Evolutionary conservation across 208 protist genomes (phyloP).

Genomic region (Wallacemonas rigidus): DNA sequence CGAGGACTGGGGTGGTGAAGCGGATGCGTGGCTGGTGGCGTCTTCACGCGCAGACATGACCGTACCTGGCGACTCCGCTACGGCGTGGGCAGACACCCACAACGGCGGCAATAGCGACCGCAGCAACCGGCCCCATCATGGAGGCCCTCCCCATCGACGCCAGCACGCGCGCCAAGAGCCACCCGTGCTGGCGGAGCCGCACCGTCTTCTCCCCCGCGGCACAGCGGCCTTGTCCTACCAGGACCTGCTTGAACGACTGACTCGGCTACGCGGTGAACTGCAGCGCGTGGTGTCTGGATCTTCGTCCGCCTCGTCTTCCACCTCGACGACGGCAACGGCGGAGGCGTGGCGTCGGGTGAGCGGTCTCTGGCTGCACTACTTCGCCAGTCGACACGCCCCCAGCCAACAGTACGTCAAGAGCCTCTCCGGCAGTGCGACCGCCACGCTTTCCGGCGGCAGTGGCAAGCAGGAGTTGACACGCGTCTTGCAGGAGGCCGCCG

Average conservation of each 20-base stretch:
- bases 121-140: background rate
- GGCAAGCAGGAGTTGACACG: slow-evolving; percentile 17
- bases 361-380: slow-evolving; percentile 34
- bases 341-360: slow-evolving; percentile 8
- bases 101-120: background rate
- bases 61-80: slow-evolving; percentile 4
- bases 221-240: slow-evolving; percentile 75
- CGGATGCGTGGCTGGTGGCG: slow-evolving; percentile 61
- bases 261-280: slow-evolving; percentile 22
- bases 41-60: slow-evolving; percentile 9
- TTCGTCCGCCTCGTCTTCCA: background rate
- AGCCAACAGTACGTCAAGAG: slow-evolving; percentile 14
- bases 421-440: slow-evolving; percentile 12
- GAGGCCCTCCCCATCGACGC: slow-evolving; percentile 8
- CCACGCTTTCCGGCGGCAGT: slow-evolving; percentile 5
- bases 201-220: slow-evolving; percentile 54
- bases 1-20: slow-evolving; percentile 25
- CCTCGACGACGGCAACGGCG: background rate
- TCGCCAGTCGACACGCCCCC: slow-evolving; percentile 19
- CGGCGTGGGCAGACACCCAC: background rate
- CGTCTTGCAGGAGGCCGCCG: slow-evolving; percentile 26
- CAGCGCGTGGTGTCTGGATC: slow-evolving; percentile 2
- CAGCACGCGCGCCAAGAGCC: slow-evolving; percentile 9
- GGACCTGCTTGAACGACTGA: slow-evolving; percentile 44
- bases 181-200: slow-evolving; percentile 16